A percentile compares a stretch with the other conserved stretches of the same genome.
These are phyloP conservation scores for Barnettozyma botsteinii DNA, from an alignment of 805 yeast genomes.

Conservation along the genomic window DNA sequence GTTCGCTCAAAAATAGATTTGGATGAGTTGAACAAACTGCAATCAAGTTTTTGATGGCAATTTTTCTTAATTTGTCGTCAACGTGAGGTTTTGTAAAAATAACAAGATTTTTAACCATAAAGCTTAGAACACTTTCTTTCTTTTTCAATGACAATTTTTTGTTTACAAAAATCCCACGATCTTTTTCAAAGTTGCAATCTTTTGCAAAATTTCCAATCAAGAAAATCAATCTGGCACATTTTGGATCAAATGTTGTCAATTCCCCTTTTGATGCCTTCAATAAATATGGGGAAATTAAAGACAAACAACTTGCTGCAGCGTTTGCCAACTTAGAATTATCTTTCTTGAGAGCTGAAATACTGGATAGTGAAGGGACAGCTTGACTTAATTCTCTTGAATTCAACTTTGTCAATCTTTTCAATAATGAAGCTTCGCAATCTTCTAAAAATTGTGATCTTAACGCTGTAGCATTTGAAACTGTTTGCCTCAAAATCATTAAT, in stretches of 20 bases:
- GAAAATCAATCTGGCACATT: conserved; percentile 50
- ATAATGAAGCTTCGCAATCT: conserved; percentile 45
- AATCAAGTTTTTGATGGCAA: conserved; percentile 54
- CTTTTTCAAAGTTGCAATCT: conserved; percentile 53
- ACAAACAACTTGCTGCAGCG: conserved; percentile 60
- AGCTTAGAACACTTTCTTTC: conserved; percentile 51
- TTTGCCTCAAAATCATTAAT: conserved; percentile 47
- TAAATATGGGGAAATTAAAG: conserved; percentile 43
- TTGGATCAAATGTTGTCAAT: conserved; percentile 34
- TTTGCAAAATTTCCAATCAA: conserved; percentile 69
- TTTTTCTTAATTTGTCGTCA: conserved; percentile 35
- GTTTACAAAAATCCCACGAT: conserved; percentile 33
- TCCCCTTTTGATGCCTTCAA: conserved; percentile 24
- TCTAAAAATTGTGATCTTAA: conserved; percentile 46
- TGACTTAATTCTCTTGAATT: conserved; percentile 56
- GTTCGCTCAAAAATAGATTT: conserved; percentile 54
- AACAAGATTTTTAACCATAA: conserved; percentile 54
- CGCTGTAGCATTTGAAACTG: conserved; percentile 38
- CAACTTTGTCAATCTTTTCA: conserved; percentile 54
- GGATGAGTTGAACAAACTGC: conserved; percentile 59
- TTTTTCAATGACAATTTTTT: conserved; percentile 37
- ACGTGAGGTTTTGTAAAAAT: conserved; percentile 39
- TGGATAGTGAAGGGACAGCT: conserved; percentile 69
- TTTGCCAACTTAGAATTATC: conserved; percentile 46
- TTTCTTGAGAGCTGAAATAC: conserved; percentile 40